phyloP scores from a whole-genome alignment of 768 basidiomycete genomes.

The Gautieria morchelliformis region DNA sequence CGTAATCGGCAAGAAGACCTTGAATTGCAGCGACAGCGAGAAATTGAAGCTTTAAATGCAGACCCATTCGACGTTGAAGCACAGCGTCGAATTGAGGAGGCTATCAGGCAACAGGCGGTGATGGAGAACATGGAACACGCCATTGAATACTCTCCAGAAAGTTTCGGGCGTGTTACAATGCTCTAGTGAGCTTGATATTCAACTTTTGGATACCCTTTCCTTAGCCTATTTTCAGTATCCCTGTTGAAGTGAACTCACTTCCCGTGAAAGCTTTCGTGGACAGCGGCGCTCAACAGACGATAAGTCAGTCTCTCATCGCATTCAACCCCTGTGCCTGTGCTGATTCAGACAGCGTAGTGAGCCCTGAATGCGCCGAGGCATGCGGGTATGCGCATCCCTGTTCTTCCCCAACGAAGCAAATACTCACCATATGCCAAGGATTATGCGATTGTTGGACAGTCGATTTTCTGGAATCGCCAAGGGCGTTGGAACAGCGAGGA shows the following conservation, averaged over 20 bases:
- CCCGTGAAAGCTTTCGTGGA: conserved; percentile 97
- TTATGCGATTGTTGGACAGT: conserved; percentile 89
- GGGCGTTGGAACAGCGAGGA: conserved; percentile 91
- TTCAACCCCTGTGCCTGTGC: too few relatives aligned
- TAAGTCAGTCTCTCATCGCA: conserved; percentile 54
- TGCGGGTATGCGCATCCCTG: conserved; percentile 55
- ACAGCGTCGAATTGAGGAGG: conserved; percentile 88
- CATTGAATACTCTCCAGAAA: conserved; percentile 85
- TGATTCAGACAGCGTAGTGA: conserved; percentile 43
- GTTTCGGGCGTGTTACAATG: conserved; percentile 93
- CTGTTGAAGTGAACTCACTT: conserved; percentile 84
- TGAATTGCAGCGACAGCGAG: conserved; percentile 49
- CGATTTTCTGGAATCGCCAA: conserved; percentile 83
- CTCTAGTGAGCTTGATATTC: conserved; percentile 61
- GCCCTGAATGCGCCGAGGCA: conserved; percentile 81
- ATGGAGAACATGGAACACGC: conserved; percentile 92
- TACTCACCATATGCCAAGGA: conserved; percentile 11
- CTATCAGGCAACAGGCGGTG: conserved; percentile 81
- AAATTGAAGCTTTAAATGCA: conserved; percentile 63
- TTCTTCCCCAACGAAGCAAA: neutral
- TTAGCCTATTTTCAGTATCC: conserved; percentile 44
- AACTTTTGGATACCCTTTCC: neutral
- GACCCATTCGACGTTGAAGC: conserved; percentile 91
- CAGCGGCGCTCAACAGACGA: conserved; percentile 93
- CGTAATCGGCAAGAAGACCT: conserved; percentile 42